Conservation (phyloP, 2,329 filamentous ascomycete genomes). For the Ophiognomonia clavigignenti-juglandacearum region DNA sequence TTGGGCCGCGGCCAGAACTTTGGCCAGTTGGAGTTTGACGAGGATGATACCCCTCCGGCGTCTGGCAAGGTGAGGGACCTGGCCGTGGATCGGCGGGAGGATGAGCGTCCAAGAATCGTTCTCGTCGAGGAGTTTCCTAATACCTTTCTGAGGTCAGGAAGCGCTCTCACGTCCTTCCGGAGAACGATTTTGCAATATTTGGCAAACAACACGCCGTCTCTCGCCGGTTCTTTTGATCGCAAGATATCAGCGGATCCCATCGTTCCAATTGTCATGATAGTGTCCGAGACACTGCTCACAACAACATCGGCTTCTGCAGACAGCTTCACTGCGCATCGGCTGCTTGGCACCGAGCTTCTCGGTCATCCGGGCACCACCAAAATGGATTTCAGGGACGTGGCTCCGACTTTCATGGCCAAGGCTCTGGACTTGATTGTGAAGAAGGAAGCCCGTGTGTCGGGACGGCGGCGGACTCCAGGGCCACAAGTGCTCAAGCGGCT, state of each 20-base stretch:
- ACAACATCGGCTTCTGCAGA: slow-evolving; percentile 81
- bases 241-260: slow-evolving; percentile 40
- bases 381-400: slow-evolving; percentile 92
- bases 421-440: slow-evolving; percentile 76
- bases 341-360: slow-evolving; percentile 82
- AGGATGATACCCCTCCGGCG: slow-evolving; percentile 22
- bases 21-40: slow-evolving; percentile 55
- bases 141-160: slow-evolving; percentile 63
- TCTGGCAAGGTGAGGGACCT: slow-evolving; percentile 17
- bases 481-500: slow-evolving; percentile 73
- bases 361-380: slow-evolving; percentile 72
- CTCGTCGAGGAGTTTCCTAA: slow-evolving; percentile 81
- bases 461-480: slow-evolving; percentile 69
- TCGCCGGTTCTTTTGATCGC: slow-evolving; percentile 40
- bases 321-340: slow-evolving; percentile 85
- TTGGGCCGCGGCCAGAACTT: slow-evolving; percentile 77
- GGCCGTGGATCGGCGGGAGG: neutral
- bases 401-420: slow-evolving; percentile 78
- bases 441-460: slow-evolving; percentile 79
- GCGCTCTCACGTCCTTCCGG: slow-evolving; percentile 65
- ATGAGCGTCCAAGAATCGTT: slow-evolving; percentile 50
- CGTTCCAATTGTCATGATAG: slow-evolving; percentile 78
- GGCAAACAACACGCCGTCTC: slow-evolving; percentile 57
- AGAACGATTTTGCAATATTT: slow-evolving; percentile 71
- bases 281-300: slow-evolving; percentile 85